These are phyloP conservation scores for Spencermartinsiella ligniputridi DNA, from an alignment of 1,139 yeast genomes.

Conservation along the genomic window DNA sequence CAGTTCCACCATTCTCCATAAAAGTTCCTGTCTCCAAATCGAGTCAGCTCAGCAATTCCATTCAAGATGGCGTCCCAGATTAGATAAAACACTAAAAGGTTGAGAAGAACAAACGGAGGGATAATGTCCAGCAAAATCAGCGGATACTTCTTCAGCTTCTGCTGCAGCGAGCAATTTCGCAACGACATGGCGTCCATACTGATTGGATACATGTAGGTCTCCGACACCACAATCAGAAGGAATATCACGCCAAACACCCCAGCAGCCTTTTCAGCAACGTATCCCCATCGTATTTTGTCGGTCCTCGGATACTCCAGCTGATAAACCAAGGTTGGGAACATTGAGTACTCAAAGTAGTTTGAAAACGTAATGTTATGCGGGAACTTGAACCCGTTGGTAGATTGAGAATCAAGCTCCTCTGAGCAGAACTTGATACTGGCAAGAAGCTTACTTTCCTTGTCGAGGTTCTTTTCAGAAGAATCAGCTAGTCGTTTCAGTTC, in stretches of 20 bases:
- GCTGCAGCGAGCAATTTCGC: slow-evolving; percentile 43
- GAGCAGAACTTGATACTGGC: slow-evolving; percentile 22
- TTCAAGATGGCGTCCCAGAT: slow-evolving; percentile 94
- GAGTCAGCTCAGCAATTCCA: slow-evolving; percentile 79
- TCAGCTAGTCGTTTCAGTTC: slow-evolving; percentile 5
- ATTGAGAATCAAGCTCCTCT: slow-evolving; percentile 30
- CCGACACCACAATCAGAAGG: slow-evolving; percentile 79
- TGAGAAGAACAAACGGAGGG: slow-evolving; percentile 72
- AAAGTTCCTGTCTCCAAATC: slow-evolving; percentile 85
- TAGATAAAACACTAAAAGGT: slow-evolving; percentile 73
- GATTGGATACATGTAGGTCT: slow-evolving; percentile 70
- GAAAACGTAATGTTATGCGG: slow-evolving; percentile 64
- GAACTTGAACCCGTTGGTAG: slow-evolving; percentile 40
- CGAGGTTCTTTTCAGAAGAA: slow-evolving; percentile 8
- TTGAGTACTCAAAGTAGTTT: slow-evolving; percentile 71
- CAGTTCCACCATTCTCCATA: slow-evolving; percentile 99
- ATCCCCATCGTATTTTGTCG: slow-evolving; percentile 58
- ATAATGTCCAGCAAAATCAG: slow-evolving; percentile 66
- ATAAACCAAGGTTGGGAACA: slow-evolving; percentile 85
- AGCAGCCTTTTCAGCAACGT: slow-evolving; percentile 61
- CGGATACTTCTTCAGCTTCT: slow-evolving; percentile 51
- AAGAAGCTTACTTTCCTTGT: slow-evolving; percentile 9
- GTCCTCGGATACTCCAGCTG: slow-evolving; percentile 73
- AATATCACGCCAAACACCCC: slow-evolving; percentile 86
- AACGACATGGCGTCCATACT: slow-evolving; percentile 56